Base-by-base conservation (phyloP, 2,329 filamentous ascomycete species). In the Fusarium virguliforme region DNA sequence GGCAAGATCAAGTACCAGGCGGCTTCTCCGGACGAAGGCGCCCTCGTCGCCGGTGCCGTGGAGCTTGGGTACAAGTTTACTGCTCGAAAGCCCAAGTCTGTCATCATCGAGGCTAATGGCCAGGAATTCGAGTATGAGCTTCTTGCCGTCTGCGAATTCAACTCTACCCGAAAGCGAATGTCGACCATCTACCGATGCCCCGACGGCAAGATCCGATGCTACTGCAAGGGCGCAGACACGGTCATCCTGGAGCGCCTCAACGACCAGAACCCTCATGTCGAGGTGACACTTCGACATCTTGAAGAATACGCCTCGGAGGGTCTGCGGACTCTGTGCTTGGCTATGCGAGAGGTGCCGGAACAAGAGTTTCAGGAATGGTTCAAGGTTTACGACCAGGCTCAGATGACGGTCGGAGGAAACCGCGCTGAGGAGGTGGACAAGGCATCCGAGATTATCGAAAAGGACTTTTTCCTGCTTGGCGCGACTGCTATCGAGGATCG, bases 271-370 rank as follows among this genome's bases (percentile, higher is more conserved):
- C 92, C 93, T 1, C 92, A 94, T 70, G 92, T 97, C 3, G 96
- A 99, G 78, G 85, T 88, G n/a, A 99, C 96, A 1, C 84, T 98
- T 69, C 91, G 94, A 62, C 97, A 99, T 80, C 87, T 99, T n/a
- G 97, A 99, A 82, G 97, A 99, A 78, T 99, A 99, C 79, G 96
- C 96, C 7, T 97, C 95, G 0, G 96, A 99, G 75, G 97, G 96
- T 81, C 86, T 99, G 57, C 92, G 96, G 76, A 99, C 96, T 6
- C 88, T 99, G 13, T 99, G 97, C 83, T 85, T 99, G 71, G 94
- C 96, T 9, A 94, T 97, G 92, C 92, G 96, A 61, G 96, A 98
- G 80, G 85, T 99, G 24, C 90, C 95, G 0, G 95, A 99, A 71
- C 87, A 92, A 28, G 96, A 99, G 78, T 99, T 92, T 77, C 88